Evolutionary conservation across 106 monocot species (phyloP), one percentile per base, ranked within the genome.

Genomic region (Vanilla planifolia): DNA sequence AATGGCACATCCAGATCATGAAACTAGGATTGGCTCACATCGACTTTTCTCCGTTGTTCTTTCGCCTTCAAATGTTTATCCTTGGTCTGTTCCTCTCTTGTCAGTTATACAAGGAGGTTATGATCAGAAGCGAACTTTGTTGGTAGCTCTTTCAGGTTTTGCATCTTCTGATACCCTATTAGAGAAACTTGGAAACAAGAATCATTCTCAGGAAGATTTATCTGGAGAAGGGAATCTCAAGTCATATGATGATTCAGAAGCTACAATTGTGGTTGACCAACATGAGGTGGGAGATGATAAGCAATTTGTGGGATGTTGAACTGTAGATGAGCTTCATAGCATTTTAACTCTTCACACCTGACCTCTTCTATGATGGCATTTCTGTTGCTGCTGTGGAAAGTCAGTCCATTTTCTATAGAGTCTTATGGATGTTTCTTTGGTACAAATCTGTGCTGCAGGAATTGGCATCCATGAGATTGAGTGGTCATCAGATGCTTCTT

Each of bases 1-100:
- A 52, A 98, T 98, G 96, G 51, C 78, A 51, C 91, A 98, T 34
- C 81, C 81, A 44, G 91, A 98, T 60, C 79, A 77, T 45, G 77
- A 77, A 51, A 88, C 80, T 60, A 71, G 87, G 71, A 69, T 92
- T 64, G 91, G 80, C 5, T 81, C 88, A 17, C 91, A 98, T 77
- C 87, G 84, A 47, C 26, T 92, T 65, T 57, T 98, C 45, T 84
- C 76, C 45, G 71, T 76, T 19, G 73, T 91, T 70, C 78, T 96
- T 58, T 46, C 73, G 10, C 96, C 92, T 37, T 62, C 59, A 40
- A 21, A 64, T 56, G 56, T 76, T 45, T 76, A 50, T 63, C 80
- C 86, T 63, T 86, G 86, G 83, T 74, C 76, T n/a, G 35, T 65
- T 63, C 66, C 72, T 44, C 42, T 66, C 43, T 32, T 62, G 32